Base-by-base conservation (phyloP, 768 basidiomycete genomes). In the Collybia nuda region DNA sequence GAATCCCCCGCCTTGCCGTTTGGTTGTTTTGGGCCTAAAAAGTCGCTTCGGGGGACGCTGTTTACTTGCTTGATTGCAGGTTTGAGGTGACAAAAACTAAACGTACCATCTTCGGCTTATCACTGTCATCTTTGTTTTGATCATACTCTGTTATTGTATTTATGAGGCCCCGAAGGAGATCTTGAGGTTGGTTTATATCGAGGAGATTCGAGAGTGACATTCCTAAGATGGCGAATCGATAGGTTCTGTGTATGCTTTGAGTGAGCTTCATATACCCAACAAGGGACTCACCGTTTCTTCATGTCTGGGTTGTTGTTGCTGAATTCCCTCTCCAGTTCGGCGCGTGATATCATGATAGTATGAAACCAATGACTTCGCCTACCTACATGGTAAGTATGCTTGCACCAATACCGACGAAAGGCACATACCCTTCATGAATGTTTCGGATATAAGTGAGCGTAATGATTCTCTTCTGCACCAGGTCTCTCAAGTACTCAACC, bases 361-460 rank as follows among this genome's bases (percentile, higher is more conserved):
- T 92, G 88, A 61, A 90, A 90, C 91, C 91, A 93, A 62, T 91
- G 86, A 55, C 84, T 85, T 48, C 83, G 84, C 47, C 91, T 93
- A 48, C 9, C 26, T 15, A 28, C 15, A 44, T 26, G 15, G 24
- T 26, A 7, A 2, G 36, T 35, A 17, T 28, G 24, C 55, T 40
- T 57, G 45, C 11, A 47, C 40, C 6, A 29, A 50, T 17, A 28
- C 9, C 32, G 2, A 32, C 12, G 32, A 32, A 28, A 19, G 6
- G 38, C 36, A 77, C 85, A 59, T 55, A 92, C 88, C 93, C 93
- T 67, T 93, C 90, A 56, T 93, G 88, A 26, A 91, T 85, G 59
- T 83, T 90, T 56, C 89, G 79, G 66, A 93, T 74, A 65, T 94
- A 93, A 0, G 88, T 92, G 57, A 93, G 72, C 18, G 91, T 91